Percentiles rank a stretch among this genome's conserved stretches.
Evolutionary conservation across 345 rosid genomes (phyloP).

Genomic region (Anastatica hierochuntica): DNA sequence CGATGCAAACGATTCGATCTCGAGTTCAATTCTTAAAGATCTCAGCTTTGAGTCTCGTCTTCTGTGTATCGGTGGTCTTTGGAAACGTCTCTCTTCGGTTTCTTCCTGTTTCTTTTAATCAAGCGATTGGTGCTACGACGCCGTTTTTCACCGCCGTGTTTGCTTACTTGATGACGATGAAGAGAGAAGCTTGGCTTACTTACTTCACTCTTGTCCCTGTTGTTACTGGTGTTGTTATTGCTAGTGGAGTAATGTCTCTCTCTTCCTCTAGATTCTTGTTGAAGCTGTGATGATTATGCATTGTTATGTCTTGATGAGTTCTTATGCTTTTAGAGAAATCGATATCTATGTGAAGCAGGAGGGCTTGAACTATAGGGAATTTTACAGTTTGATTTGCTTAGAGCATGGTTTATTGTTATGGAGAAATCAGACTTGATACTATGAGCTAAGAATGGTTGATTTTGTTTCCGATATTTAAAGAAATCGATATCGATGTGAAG

Average conservation of each 20-base stretch:
- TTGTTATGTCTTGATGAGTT: neutral
- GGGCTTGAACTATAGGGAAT: too few relatives aligned
- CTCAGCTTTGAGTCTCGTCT: conserved; percentile 73
- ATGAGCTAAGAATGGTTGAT: too few relatives aligned
- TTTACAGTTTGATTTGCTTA: too few relatives aligned
- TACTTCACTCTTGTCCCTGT: conserved; percentile 84
- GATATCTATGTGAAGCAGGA: too few relatives aligned
- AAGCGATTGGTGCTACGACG: conserved; percentile 96
- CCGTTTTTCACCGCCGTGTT: conserved; percentile 97
- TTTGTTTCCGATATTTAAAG: neutral
- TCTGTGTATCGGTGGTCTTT: conserved; percentile 92
- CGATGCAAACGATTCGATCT: conserved; percentile 95
- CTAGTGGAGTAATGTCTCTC: conserved; percentile 76
- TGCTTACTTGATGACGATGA: conserved; percentile 79
- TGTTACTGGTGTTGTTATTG: conserved; percentile 89
- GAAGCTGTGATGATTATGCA: neutral
- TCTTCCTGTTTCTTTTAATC: conserved; percentile 84
- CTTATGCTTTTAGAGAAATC: neutral
- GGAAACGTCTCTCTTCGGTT: conserved; percentile 81
- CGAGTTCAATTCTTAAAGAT: conserved; percentile 84
- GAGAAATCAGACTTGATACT: too few relatives aligned
- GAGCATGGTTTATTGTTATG: too few relatives aligned
- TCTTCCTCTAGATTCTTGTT: neutral
- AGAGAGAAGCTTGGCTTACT: conserved; percentile 96
- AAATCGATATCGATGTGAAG: neutral